A percentile compares a stretch with the other conserved stretches of the same genome.
Conservation (phyloP, 169 alveolate genomes). For the Plasmodium cynomolgi region DNA sequence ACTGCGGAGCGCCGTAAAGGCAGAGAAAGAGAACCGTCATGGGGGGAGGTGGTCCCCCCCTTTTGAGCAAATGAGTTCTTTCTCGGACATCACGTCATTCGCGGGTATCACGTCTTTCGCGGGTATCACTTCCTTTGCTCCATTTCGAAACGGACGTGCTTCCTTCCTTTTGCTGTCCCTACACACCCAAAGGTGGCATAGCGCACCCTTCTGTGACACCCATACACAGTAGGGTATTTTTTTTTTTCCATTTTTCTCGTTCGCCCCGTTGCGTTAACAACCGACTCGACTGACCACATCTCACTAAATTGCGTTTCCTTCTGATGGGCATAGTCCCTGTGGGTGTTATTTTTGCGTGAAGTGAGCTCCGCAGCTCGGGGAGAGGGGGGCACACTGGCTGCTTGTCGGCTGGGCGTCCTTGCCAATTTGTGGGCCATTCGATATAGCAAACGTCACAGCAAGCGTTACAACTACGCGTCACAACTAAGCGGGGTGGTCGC, state of each 20-base stretch:
- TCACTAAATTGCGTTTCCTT: background rate
- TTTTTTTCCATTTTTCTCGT: background rate
- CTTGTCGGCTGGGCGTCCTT: no score
- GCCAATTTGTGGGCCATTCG: no score
- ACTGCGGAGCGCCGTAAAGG: background rate
- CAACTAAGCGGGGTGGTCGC: background rate
- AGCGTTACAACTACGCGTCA: background rate
- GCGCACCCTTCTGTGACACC: background rate
- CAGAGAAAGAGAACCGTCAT: background rate
- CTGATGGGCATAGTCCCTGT: background rate
- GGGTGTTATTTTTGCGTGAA: background rate
- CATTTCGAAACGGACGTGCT: background rate
- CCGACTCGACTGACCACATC: background rate
- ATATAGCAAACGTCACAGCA: no score
- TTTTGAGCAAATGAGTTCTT: background rate
- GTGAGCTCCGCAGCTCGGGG: background rate
- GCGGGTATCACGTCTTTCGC: no score
- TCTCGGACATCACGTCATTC: no score
- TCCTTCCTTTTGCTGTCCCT: background rate
- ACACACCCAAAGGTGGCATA: background rate
- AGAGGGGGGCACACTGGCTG: background rate
- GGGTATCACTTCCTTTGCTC: no score
- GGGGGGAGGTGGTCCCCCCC: background rate
- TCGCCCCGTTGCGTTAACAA: background rate
- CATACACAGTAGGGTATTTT: no score